These are phyloP conservation scores for Phyllosticta citrichinensis DNA, from an alignment of 2,329 filamentous ascomycete species.

Conservation along the genomic window DNA sequence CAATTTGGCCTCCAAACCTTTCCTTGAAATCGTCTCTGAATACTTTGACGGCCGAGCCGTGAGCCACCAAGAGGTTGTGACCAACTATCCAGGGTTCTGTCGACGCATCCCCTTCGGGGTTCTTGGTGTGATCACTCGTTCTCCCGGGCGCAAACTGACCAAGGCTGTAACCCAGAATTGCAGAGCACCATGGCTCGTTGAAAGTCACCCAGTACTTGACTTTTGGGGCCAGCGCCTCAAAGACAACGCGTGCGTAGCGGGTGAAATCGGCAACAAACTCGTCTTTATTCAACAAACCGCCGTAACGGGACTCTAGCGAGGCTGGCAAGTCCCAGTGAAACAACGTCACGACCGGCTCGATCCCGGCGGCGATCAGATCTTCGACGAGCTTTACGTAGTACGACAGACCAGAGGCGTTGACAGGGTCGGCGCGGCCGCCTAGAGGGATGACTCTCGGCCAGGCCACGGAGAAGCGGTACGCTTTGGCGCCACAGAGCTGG, in stretches of 20 bases:
- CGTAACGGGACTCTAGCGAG: slow-evolving; percentile 68
- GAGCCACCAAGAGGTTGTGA: slow-evolving; percentile 70
- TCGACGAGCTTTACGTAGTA: slow-evolving; percentile 32
- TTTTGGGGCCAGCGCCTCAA: slow-evolving; percentile 59
- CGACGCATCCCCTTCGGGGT: slow-evolving; percentile 58
- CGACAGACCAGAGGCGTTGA: slow-evolving; percentile 25
- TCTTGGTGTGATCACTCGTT: slow-evolving; percentile 65
- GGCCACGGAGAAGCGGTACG: slow-evolving; percentile 31
- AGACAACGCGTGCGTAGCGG: slow-evolving; percentile 66
- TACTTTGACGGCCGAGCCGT: slow-evolving; percentile 69
- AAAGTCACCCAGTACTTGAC: slow-evolving; percentile 87
- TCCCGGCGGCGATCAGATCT: slow-evolving; percentile 25
- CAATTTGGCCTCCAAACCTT: slow-evolving; percentile 64
- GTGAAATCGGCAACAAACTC: slow-evolving; percentile 78
- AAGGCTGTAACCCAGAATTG: slow-evolving; percentile 68
- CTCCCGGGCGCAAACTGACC: slow-evolving; percentile 76
- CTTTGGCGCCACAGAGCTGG: slow-evolving; percentile 60
- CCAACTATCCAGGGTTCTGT: slow-evolving; percentile 76
- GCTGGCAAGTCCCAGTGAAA: slow-evolving; percentile 43
- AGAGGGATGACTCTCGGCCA: slow-evolving; percentile 32
- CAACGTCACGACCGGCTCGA: slow-evolving; percentile 28
- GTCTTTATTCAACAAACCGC: slow-evolving; percentile 66
- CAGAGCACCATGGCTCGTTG: slow-evolving; percentile 82
- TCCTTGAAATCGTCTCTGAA: slow-evolving; percentile 76
- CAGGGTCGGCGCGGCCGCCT: slow-evolving; percentile 48